These are phyloP conservation scores for Hymenoscyphus fructigenus DNA, from an alignment of 2,329 filamentous ascomycete species.

Conservation along the genomic window DNA sequence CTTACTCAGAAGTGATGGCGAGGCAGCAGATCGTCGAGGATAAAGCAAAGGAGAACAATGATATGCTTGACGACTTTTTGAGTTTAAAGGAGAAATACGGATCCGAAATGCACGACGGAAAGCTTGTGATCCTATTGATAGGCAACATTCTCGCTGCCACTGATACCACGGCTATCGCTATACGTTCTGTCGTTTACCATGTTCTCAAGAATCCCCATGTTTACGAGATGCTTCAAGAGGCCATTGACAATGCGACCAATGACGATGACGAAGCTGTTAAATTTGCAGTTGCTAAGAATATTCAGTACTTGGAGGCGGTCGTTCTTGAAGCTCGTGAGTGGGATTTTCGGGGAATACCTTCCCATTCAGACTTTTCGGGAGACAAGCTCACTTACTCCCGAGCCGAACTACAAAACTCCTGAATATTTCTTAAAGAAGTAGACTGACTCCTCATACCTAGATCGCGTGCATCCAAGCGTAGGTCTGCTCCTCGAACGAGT, in stretches of 20 bases:
- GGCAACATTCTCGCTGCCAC: slow-evolving; percentile 31
- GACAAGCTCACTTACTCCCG: too few species aligned
- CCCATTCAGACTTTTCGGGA: too few species aligned
- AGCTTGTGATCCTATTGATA: not conserved
- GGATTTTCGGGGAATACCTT: slow-evolving; percentile 25
- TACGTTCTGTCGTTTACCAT: slow-evolving; percentile 40
- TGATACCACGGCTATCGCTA: slow-evolving; percentile 38
- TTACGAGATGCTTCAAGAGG: slow-evolving; percentile 32
- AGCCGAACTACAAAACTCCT: too few species aligned
- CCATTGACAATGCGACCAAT: slow-evolving; percentile 42
- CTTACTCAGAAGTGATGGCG: slow-evolving; percentile 16
- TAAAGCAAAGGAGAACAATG: slow-evolving; percentile 9
- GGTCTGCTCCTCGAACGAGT: slow-evolving; percentile 50
- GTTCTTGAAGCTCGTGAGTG: slow-evolving; percentile 49
- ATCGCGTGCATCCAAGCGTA: slow-evolving; percentile 42
- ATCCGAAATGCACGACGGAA: slow-evolving; percentile 32
- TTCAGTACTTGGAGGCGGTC: slow-evolving; percentile 51
- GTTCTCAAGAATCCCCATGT: slow-evolving; percentile 35
- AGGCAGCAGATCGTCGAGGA: slow-evolving; percentile 4
- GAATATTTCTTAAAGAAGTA: too few species aligned
- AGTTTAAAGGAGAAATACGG: slow-evolving; percentile 15
- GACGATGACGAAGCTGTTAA: slow-evolving; percentile 37
- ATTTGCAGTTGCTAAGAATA: slow-evolving; percentile 31
- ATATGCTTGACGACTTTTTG: slow-evolving; percentile 34
- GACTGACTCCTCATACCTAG: too few species aligned